A percentile compares a stretch with the other conserved stretches of the same genome.
These are phyloP conservation scores for Podila minutissima DNA, from an alignment of 192 early-diverging fungal genomes.

Conservation along the genomic window DNA sequence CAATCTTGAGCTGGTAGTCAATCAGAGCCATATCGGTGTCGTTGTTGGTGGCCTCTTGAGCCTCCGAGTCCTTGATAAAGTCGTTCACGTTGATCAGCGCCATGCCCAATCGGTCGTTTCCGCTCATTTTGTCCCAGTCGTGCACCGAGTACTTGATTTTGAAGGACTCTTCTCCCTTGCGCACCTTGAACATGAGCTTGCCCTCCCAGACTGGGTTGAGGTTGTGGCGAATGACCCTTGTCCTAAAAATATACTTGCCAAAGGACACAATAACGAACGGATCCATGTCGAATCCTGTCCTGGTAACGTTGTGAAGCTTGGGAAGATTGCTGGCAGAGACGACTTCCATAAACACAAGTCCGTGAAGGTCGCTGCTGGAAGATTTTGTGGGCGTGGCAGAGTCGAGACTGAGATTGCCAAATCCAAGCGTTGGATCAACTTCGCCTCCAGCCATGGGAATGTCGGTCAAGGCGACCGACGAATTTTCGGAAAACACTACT, in stretches of 20 bases:
- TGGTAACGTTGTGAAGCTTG: slow-evolving; percentile 38
- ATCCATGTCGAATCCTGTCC: slow-evolving; percentile 82
- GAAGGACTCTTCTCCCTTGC: slow-evolving; percentile 53
- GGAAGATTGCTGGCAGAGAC: slow-evolving; percentile 59
- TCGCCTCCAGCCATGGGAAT: slow-evolving; percentile 29
- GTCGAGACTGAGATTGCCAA: slow-evolving; percentile 13
- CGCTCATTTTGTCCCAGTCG: slow-evolving; percentile 78
- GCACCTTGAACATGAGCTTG: slow-evolving; percentile 70
- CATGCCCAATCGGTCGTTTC: slow-evolving; percentile 72
- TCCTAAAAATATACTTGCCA: slow-evolving; percentile 75
- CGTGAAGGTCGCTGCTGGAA: slow-evolving; percentile 16
- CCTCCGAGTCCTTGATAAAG: slow-evolving; percentile 59
- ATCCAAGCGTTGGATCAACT: neutral
- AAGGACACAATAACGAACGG: slow-evolving; percentile 83
- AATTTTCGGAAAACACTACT: slow-evolving; percentile 7
- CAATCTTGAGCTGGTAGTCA: slow-evolving; percentile 48
- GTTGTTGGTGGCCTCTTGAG: slow-evolving; percentile 4
- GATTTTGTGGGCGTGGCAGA: slow-evolving; percentile 11
- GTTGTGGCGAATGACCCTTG: slow-evolving; percentile 69
- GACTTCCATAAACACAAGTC: slow-evolving; percentile 62
- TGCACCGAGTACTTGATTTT: slow-evolving; percentile 69
- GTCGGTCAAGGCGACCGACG: slow-evolving; percentile 20
- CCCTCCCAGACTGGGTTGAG: slow-evolving; percentile 82
- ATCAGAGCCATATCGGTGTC: slow-evolving; percentile 54
- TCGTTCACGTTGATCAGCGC: slow-evolving; percentile 56